phyloP scores from a whole-genome alignment of 2,329 filamentous ascomycete species.

The Cordyceps pruinosa region DNA sequence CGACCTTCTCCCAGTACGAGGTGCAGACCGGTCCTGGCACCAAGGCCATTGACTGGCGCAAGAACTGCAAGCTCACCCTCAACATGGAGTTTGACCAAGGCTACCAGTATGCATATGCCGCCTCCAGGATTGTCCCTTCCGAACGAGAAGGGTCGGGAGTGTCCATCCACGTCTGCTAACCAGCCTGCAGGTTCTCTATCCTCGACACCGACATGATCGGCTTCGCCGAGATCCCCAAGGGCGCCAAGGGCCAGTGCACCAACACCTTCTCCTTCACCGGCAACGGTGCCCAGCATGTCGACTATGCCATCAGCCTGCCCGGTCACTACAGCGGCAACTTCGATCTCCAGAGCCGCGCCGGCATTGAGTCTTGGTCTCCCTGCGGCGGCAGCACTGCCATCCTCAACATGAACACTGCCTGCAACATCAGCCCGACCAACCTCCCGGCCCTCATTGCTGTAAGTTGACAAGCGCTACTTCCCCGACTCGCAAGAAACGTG shows the following conservation, averaged over 20 bases:
- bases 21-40: conserved; percentile 20
- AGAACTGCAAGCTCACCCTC: conserved; percentile 23
- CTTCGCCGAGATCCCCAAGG: conserved; percentile 21
- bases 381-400: conserved; percentile 23
- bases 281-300: conserved; percentile 17
- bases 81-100: conserved; percentile 21
- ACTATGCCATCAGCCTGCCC: conserved; percentile 15
- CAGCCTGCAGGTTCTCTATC: conserved; percentile 18
- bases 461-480: conserved; percentile 4
- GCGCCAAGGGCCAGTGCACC: conserved; percentile 18
- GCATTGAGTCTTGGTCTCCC: conserved; percentile 19
- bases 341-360: conserved; percentile 16
- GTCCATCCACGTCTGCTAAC: neutral
- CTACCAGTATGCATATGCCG: conserved; percentile 20
- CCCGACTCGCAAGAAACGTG: neutral
- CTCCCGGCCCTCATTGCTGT: conserved; percentile 21
- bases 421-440: conserved; percentile 18
- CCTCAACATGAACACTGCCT: conserved; percentile 24
- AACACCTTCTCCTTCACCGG: conserved; percentile 24
- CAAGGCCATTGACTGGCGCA: conserved; percentile 19
- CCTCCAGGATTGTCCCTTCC: neutral
- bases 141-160: neutral
- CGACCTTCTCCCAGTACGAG: conserved; percentile 21
- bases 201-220: conserved; percentile 22
- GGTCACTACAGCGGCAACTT: conserved; percentile 20